Evolutionary conservation across 2,329 filamentous ascomycete species (phyloP).

Genomic region (Aspergillus sp.): DNA sequence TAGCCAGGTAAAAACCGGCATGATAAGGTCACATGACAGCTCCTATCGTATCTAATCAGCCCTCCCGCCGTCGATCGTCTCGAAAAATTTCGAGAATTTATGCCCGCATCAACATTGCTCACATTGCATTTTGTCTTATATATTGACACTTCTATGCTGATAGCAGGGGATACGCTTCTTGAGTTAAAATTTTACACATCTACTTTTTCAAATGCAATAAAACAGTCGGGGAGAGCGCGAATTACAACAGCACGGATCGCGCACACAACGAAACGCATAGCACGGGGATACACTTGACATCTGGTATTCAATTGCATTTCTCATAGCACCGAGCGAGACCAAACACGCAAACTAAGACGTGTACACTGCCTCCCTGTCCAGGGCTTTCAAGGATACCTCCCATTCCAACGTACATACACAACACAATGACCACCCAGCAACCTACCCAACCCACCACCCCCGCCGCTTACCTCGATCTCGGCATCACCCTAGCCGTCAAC

Average conservation of each 20-base stretch:
- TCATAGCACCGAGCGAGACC: not conserved
- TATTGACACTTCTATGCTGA: not conserved
- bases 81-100: conserved; percentile 4
- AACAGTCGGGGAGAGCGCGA: too few relatives aligned
- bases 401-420: too few relatives aligned
- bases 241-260: not conserved
- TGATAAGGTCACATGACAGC: conserved; percentile 8
- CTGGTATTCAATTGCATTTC: not conserved
- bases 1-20: not conserved
- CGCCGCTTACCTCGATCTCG: conserved; percentile 63
- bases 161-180: not conserved
- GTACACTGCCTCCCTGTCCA: too few relatives aligned
- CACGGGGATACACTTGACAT: not conserved
- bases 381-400: too few relatives aligned
- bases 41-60: conserved; percentile 7
- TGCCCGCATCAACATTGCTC: not conserved
- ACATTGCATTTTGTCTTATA: not conserved
- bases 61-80: not conserved
- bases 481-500: conserved; percentile 74
- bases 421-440: conserved; percentile 15
- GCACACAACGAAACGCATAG: not conserved
- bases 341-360: not conserved
- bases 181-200: too few relatives aligned
- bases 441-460: conserved; percentile 45
- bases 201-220: too few relatives aligned